Evolutionary conservation across 768 basidiomycete genomes (phyloP).

Genomic region (Agrocybe pediades): DNA sequence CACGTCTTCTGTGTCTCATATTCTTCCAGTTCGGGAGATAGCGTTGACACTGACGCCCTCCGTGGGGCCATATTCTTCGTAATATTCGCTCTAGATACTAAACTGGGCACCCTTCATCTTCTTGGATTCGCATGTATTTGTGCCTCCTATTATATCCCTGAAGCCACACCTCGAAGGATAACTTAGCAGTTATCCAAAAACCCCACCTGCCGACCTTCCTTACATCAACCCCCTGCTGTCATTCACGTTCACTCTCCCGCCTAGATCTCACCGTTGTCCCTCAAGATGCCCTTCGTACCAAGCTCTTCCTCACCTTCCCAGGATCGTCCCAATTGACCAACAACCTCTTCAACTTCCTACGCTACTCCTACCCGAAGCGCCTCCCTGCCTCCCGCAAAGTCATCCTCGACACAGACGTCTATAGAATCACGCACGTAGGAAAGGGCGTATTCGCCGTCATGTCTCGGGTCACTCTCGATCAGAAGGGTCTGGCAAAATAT

Average conservation of each 20-base stretch:
- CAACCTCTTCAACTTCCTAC: constrained; percentile 20
- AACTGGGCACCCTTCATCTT: constrained; percentile 2
- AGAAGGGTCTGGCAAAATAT: constrained; percentile 25
- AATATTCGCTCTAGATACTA: constrained; percentile 7
- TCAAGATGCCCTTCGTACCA: background rate
- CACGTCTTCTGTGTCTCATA: constrained; percentile 1
- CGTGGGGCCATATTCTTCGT: background rate
- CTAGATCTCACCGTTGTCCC: background rate
- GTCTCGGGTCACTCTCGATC: constrained; percentile 25
- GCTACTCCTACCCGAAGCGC: constrained; percentile 16
- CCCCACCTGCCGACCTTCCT: constrained; percentile 1
- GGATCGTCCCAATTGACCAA: background rate
- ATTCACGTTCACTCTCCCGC: background rate
- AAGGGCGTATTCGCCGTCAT: constrained; percentile 26
- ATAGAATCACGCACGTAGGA: constrained; percentile 25
- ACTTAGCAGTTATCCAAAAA: background rate
- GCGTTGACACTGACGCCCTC: background rate
- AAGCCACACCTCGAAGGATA: background rate
- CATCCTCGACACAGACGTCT: constrained; percentile 23
- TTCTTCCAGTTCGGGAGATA: background rate
- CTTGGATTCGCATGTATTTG: constrained; percentile 3
- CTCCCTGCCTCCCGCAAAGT: constrained; percentile 19
- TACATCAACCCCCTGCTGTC: background rate
- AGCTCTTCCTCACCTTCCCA: background rate
- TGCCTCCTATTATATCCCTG: background rate